These are phyloP conservation scores for Pisolithus albus DNA, from an alignment of 768 basidiomycete genomes.

Conservation along the genomic window DNA sequence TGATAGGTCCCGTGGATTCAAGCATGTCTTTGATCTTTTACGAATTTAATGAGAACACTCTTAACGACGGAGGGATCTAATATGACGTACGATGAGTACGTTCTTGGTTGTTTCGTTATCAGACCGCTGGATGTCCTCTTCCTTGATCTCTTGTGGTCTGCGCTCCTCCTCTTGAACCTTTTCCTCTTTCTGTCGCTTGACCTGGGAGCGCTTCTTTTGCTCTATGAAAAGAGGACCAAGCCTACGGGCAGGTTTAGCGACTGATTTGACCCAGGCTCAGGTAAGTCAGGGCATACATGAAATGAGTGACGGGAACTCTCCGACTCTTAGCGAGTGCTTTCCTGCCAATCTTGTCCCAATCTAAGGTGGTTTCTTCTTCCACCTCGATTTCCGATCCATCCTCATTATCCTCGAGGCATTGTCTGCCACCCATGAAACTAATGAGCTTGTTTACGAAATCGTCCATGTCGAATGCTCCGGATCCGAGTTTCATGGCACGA, in stretches of 20 bases:
- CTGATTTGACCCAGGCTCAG: neutral
- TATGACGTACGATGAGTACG: conserved; percentile 55
- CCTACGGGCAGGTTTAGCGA: conserved; percentile 43
- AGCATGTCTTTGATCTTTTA: conserved; percentile 65
- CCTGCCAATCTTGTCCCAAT: conserved; percentile 85
- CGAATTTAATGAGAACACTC: conserved; percentile 1
- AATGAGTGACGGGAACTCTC: conserved; percentile 74
- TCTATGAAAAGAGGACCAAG: conserved; percentile 85
- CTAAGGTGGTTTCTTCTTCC: conserved; percentile 43
- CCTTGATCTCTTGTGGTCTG: conserved; percentile 73
- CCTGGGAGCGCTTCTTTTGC: conserved; percentile 63
- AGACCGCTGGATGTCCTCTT: conserved; percentile 76
- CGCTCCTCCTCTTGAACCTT: conserved; percentile 62
- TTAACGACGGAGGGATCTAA: neutral
- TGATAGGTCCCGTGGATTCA: conserved; percentile 43
- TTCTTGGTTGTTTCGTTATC: conserved; percentile 90
- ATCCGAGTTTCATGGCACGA: conserved; percentile 84
- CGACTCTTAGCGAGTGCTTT: conserved; percentile 75
- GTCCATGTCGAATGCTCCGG: conserved; percentile 85
- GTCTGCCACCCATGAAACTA: conserved; percentile 68
- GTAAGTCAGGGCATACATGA: conserved; percentile 58
- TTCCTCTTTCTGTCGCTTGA: conserved; percentile 61
- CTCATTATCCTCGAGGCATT: conserved; percentile 36
- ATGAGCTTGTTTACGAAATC: conserved; percentile 79
- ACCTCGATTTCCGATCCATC: conserved; percentile 51